Base-by-base conservation (phyloP, 371 early-diverging fungal genomes). In the Neoconidiobolus thromboides region DNA sequence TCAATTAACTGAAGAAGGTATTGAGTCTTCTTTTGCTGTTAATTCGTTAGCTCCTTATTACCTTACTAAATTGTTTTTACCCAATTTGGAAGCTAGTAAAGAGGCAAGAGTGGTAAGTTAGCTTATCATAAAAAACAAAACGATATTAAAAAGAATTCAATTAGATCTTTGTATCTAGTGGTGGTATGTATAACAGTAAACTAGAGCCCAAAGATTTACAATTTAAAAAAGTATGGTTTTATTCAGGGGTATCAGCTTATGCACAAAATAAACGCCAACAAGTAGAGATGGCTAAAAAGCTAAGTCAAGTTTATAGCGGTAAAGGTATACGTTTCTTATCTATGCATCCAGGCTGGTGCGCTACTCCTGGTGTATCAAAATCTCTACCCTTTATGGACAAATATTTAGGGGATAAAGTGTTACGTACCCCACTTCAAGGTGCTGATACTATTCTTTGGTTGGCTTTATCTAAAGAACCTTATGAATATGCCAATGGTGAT, bases 361-460 rank as follows among this genome's bases (percentile, higher is more conserved):
- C 41, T 12, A 62, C 58, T 3, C 62, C 62, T 5, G 58, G 62
- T 7, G 36, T 62, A n/a, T 39, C 10, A 10, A 58, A 14, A 36
- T 40, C 43, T 0, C 14, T 62, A 49, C 42, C 42, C 42, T 43
- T 43, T 14, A 42, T 62, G 37, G 46, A 56, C 47, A 48, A 43
- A 1, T 6, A 0, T n/a, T 3, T 55, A 15, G 57, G 26, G 10
- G 26, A 62, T 41, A 58, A n/a, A 12, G 14, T 15, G 14, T 41
- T 62, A 14, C 49, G 62, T 39, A 15, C 57, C 43, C 36, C 43
- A 4, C 14, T 12, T 15, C 49, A 55, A 50, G 58, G 62, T 49
- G 36, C 38, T 57, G 62, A 62, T 58, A 62, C 62, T n/a, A 57
- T 55, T 14, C 39, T 62, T n/a, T 62, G 58, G 58, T n/a, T 54